Evolutionary conservation across 345 rosid genomes (phyloP).

Genomic region (Bruguiera parviflora): DNA sequence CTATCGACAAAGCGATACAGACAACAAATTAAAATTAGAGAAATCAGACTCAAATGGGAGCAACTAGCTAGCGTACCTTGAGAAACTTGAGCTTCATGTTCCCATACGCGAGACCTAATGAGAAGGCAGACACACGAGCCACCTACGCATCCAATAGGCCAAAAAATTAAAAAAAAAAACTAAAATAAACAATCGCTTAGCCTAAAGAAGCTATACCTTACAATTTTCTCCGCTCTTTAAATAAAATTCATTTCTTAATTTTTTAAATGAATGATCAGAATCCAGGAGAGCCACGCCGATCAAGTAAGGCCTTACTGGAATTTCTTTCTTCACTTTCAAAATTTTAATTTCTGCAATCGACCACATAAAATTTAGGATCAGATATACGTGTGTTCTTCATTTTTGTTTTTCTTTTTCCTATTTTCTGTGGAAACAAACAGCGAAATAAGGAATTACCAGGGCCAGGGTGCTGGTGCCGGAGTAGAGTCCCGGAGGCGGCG

Average conservation of each 20-base stretch:
- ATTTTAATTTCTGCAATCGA: too few relatives aligned
- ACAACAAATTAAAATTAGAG: too few relatives aligned
- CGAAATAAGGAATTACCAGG: slow-evolving; percentile 37
- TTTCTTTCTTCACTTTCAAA: too few relatives aligned
- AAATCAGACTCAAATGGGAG: too few relatives aligned
- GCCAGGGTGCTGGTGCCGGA: slow-evolving; percentile 83
- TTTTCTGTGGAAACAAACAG: slow-evolving; percentile 2
- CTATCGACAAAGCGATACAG: too few relatives aligned
- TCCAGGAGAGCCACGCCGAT: too few relatives aligned
- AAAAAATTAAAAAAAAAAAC: background rate
- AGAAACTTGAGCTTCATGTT: slow-evolving; percentile 79
- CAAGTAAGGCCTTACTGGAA: too few relatives aligned
- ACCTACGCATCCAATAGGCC: slow-evolving; percentile 37
- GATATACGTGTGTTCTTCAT: background rate
- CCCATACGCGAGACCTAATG: slow-evolving; percentile 70
- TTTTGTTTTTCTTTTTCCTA: background rate
- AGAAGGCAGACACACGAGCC: slow-evolving; percentile 85
- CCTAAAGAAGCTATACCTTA: too few relatives aligned
- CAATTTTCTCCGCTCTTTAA: too few relatives aligned
- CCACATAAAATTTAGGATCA: too few relatives aligned
- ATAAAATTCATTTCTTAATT: too few relatives aligned
- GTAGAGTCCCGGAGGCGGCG: slow-evolving; percentile 76
- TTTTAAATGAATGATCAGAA: too few relatives aligned
- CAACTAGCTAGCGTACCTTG: slow-evolving; percentile 37
- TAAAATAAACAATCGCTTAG: background rate